A percentile compares a stretch with the other conserved stretches of the same genome.
Evolutionary conservation across 805 yeast genomes (phyloP).

Genomic region (Teunomyces gatunensis): DNA sequence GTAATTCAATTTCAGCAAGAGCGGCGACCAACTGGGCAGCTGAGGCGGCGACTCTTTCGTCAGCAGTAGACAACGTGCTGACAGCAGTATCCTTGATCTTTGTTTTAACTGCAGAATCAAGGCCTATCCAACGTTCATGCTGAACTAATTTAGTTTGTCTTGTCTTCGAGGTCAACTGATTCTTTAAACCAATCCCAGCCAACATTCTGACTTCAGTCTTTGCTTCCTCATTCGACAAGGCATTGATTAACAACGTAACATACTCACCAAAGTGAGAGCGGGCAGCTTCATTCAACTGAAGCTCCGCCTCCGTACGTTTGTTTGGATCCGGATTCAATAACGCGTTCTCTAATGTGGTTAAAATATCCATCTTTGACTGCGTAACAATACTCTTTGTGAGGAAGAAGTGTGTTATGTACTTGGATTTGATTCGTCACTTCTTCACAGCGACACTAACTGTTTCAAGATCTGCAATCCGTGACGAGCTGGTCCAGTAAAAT

Average conservation of each 20-base stretch:
- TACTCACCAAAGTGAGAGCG: slow-evolving; percentile 74
- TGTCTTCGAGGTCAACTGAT: slow-evolving; percentile 84
- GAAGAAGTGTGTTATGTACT: neutral
- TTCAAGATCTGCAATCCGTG: neutral
- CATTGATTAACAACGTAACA: slow-evolving; percentile 65
- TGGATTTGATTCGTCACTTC: slow-evolving; percentile 1
- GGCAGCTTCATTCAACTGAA: slow-evolving; percentile 68
- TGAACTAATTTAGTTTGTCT: slow-evolving; percentile 52
- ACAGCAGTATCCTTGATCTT: slow-evolving; percentile 64
- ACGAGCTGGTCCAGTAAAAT: slow-evolving; percentile 1
- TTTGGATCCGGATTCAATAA: slow-evolving; percentile 64
- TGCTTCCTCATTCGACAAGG: slow-evolving; percentile 61
- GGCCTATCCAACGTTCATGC: slow-evolving; percentile 70
- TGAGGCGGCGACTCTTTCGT: slow-evolving; percentile 78
- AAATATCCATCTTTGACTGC: slow-evolving; percentile 51
- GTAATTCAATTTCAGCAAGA: slow-evolving; percentile 93
- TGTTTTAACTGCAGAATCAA: slow-evolving; percentile 53
- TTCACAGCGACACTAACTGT: neutral
- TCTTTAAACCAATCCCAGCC: slow-evolving; percentile 85
- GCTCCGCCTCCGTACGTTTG: slow-evolving; percentile 74
- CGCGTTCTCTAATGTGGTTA: slow-evolving; percentile 74
- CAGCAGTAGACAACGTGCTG: slow-evolving; percentile 58
- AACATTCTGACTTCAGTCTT: slow-evolving; percentile 83
- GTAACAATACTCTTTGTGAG: neutral
- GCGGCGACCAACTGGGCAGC: slow-evolving; percentile 96